Base-by-base conservation (phyloP, 1,284 basidiomycete genomes). In the Sphaerobolus stellatus region DNA sequence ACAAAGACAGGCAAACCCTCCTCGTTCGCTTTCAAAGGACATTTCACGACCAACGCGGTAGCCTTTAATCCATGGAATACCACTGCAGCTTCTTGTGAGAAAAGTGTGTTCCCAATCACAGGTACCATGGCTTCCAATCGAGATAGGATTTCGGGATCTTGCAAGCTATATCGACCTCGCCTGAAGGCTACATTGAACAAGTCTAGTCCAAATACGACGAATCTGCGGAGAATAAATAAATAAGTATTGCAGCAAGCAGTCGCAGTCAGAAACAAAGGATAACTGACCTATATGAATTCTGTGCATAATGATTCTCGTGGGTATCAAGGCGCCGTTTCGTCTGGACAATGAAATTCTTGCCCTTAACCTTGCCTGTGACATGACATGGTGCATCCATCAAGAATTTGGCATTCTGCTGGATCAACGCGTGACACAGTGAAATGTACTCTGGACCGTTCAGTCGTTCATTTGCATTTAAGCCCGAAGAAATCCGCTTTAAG, bases 201-300 rank as follows among this genome's bases (percentile, higher is more conserved):
- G 58, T 99, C 95, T 20, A 99, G 78, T 47, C 97, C 97, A 61
- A 99, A 94, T 2, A 84, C 82, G 46, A 98, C 85, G 63, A 99
- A 99, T 52, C 92, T 94, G 64, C 3, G 61, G 2, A 57, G 29
- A n/a, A 44, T 49, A 54, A 47, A 48, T 13, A 54, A n/a, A 27
- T 31, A 47, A 48, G 29, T 56, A 5, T 11, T 8, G 20, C 28
- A 47, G n/a, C 38, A 18, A 38, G 14, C 22, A 22, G 16, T 43
- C 28, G 13, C 24, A 8, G 38, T n/a, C 13, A 31, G 18, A 45
- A 29, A 16, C 30, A 34, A 36, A 30, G 24, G 45, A 38, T 45
- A 18, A 66, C 76, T 24, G 66, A 89, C 88, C 88, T 79, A 73
- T 83, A 88, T 5, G 92, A 95, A 67, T 97, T 98, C 62, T 86